phyloP scores from a whole-genome alignment of 176 grass and related monocot species.

The Saccharum officinarum region DNA sequence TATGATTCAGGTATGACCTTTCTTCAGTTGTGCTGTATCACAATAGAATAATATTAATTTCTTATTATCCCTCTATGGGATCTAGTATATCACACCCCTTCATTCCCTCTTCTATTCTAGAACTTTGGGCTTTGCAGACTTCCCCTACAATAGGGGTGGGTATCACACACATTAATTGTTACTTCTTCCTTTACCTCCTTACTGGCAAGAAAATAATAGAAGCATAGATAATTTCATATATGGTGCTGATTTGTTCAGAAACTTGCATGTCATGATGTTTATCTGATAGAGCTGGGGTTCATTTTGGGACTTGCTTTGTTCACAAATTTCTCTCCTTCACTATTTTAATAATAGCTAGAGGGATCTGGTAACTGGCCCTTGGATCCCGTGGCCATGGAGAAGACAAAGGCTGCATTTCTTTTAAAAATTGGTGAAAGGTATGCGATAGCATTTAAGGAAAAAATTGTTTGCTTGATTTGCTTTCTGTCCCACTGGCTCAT shows the following conservation, averaged over 20 bases:
- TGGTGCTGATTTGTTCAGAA: neutral
- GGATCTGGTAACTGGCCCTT: conserved; percentile 97
- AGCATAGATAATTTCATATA: neutral
- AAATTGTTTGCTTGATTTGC: conserved; percentile 20
- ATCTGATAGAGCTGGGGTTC: neutral
- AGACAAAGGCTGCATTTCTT: conserved; percentile 90
- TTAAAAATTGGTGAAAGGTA: conserved; percentile 98
- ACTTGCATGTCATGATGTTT: conserved; percentile 20
- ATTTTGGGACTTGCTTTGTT: conserved; percentile 19
- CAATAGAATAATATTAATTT: neutral
- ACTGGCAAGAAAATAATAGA: neutral
- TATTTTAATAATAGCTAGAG: conserved; percentile 65
- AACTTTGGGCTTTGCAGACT: neutral
- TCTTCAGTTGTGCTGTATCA: neutral
- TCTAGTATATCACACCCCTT: neutral
- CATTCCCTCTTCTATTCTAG: neutral
- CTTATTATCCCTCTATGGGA: neutral
- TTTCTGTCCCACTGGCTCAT: conserved; percentile 21
- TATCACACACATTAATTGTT: neutral
- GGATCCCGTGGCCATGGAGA: conserved; percentile 83
- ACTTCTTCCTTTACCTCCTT: neutral
- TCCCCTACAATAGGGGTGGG: neutral
- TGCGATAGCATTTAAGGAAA: conserved; percentile 12
- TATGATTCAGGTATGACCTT: conserved; percentile 79
- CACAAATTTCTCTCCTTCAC: conserved; percentile 9